These are phyloP conservation scores for Beauveria scarabaeidicola DNA, from an alignment of 2,329 filamentous ascomycete genomes.

Conservation along the genomic window DNA sequence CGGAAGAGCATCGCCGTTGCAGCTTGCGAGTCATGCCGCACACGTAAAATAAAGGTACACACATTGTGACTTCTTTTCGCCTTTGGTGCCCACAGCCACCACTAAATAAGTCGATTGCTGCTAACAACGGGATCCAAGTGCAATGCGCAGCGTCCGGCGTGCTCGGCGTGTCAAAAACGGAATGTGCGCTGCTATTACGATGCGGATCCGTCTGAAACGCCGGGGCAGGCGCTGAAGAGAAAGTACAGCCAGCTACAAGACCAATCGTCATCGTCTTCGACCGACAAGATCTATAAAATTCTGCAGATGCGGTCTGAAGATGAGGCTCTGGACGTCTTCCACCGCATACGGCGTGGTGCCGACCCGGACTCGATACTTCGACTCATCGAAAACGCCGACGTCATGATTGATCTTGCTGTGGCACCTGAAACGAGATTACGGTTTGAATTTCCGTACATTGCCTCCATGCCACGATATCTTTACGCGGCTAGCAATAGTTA, in stretches of 20 bases:
- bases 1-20: not conserved
- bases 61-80: not conserved
- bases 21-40: not conserved
- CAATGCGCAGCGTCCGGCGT: not conserved
- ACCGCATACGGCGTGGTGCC: conserved; percentile 25
- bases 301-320: conserved; percentile 16
- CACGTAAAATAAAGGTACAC: not conserved
- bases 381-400: conserved; percentile 27
- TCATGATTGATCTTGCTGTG: conserved; percentile 29
- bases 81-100: not conserved
- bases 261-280: not conserved
- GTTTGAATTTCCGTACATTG: conserved; percentile 15
- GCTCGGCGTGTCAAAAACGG: not conserved
- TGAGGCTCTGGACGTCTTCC: conserved; percentile 27
- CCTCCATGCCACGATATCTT: conserved; percentile 10
- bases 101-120: not conserved
- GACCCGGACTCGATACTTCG: conserved; percentile 24
- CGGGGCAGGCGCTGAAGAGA: not conserved
- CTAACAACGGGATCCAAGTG: not conserved
- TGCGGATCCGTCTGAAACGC: not conserved
- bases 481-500: conserved; percentile 19
- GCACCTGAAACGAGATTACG: not conserved
- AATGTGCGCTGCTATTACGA: not conserved
- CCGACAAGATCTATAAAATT: conserved; percentile 15
- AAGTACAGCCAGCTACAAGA: not conserved